Conservation (phyloP, 306 rosid species). For the Castanea crenata region DNA sequence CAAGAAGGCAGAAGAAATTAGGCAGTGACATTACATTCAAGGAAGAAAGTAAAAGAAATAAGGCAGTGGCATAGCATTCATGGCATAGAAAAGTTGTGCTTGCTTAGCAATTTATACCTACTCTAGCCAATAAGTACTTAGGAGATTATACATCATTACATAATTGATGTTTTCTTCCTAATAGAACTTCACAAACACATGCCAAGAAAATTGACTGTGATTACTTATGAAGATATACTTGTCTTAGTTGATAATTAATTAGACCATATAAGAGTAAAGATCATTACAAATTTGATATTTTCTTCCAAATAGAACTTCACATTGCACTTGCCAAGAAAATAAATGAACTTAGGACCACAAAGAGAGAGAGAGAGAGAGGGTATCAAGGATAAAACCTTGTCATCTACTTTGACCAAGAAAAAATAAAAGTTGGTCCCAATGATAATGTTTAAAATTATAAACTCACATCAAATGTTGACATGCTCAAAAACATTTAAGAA, state of each 20-base stretch:
- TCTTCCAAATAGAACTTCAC: background rate
- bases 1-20: background rate
- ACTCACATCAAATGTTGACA: background rate
- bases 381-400: background rate
- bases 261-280: background rate
- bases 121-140: background rate
- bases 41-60: background rate
- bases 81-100: background rate
- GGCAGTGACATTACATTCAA: background rate
- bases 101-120: background rate
- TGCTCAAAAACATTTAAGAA: no score
- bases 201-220: background rate
- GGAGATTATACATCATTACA: background rate
- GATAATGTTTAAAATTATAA: background rate
- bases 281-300: background rate
- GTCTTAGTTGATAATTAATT: background rate
- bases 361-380: background rate
- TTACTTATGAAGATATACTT: background rate
- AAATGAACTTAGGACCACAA: background rate
- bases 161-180: background rate
- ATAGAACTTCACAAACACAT: background rate
- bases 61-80: background rate
- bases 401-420: background rate
- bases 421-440: background rate
- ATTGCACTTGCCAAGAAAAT: background rate